Conservation (phyloP, 257 asterid genomes). For the Primulina huaijiensis region DNA sequence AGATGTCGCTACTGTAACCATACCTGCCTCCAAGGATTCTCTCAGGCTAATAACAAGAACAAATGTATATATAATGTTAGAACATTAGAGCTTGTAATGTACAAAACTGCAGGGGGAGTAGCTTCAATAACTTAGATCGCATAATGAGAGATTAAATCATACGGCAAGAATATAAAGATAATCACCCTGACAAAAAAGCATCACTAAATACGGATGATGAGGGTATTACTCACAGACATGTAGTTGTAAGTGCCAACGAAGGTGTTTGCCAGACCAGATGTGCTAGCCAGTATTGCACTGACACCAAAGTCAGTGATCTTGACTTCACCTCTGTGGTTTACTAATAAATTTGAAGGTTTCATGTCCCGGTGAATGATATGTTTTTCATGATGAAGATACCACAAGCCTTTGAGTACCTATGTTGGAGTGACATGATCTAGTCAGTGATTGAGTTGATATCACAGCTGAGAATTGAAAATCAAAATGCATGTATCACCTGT, state of each 20-base stretch:
- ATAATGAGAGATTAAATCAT: neutral
- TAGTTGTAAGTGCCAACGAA: conserved; percentile 98
- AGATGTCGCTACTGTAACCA: conserved; percentile 84
- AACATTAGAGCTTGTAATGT: neutral
- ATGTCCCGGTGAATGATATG: conserved; percentile 95
- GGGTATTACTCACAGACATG: conserved; percentile 86
- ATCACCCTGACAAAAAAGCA: too few relatives aligned
- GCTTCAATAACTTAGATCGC: too few relatives aligned
- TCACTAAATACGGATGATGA: neutral
- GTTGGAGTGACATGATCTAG: conserved; percentile 9
- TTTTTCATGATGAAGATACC: conserved; percentile 98
- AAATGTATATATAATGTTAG: conserved; percentile 4
- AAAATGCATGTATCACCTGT: conserved; percentile 52
- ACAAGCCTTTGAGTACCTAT: conserved; percentile 94
- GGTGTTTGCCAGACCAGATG: conserved; percentile 85
- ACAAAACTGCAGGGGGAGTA: neutral
- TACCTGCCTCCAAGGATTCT: conserved; percentile 75
- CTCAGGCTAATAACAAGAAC: conserved; percentile 65
- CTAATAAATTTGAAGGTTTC: conserved; percentile 90
- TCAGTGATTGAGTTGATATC: conserved; percentile 6
- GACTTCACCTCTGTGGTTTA: conserved; percentile 95
- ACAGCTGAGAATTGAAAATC: neutral
- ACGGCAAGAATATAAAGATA: neutral
- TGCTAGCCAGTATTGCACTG: conserved; percentile 80
- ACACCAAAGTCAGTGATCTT: conserved; percentile 99